Percentiles rank a stretch among this genome's conserved stretches.
Evolutionary conservation across 371 early-diverging fungal species (phyloP).

Genomic region (Mucor irregularis): DNA sequence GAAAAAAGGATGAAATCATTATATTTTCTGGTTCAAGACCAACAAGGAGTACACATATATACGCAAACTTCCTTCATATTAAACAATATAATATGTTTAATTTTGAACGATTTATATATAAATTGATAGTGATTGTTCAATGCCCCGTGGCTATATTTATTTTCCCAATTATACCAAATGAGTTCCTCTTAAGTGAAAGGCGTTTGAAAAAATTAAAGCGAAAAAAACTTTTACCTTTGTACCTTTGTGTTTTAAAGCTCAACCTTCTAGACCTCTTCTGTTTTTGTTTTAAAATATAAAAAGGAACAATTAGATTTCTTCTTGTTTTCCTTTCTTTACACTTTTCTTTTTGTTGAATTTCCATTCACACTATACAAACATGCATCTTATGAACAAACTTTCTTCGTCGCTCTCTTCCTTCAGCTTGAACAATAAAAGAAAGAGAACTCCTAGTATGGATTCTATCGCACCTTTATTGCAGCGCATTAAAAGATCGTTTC

Average conservation of each 20-base stretch:
- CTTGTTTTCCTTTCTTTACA: not conserved
- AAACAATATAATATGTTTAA: not conserved
- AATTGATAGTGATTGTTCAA: not conserved
- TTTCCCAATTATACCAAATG: not conserved
- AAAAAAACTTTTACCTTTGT: too few species aligned
- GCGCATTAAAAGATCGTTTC: conserved; percentile 5
- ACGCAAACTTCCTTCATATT: not conserved
- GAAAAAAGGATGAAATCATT: not conserved
- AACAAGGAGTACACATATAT: not conserved
- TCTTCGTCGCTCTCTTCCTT: not conserved
- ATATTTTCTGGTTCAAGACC: too few species aligned
- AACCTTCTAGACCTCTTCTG: too few species aligned
- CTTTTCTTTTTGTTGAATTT: not conserved
- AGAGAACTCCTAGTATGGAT: conserved; percentile 4
- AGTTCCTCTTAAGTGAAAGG: too few species aligned
- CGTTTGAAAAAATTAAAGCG: too few species aligned
- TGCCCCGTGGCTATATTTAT: not conserved
- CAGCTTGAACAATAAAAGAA: conserved; percentile 6
- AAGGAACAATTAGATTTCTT: too few species aligned
- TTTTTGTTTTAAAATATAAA: too few species aligned
- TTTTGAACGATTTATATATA: not conserved
- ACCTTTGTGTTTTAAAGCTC: too few species aligned
- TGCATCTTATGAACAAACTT: conserved; percentile 6
- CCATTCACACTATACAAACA: not conserved
- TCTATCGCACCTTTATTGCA: conserved; percentile 3